Evolutionary conservation across 495 filamentous ascomycete species (phyloP), one percentile per base, ranked within the genome.

Genomic region (Penicillium malachiteum): DNA sequence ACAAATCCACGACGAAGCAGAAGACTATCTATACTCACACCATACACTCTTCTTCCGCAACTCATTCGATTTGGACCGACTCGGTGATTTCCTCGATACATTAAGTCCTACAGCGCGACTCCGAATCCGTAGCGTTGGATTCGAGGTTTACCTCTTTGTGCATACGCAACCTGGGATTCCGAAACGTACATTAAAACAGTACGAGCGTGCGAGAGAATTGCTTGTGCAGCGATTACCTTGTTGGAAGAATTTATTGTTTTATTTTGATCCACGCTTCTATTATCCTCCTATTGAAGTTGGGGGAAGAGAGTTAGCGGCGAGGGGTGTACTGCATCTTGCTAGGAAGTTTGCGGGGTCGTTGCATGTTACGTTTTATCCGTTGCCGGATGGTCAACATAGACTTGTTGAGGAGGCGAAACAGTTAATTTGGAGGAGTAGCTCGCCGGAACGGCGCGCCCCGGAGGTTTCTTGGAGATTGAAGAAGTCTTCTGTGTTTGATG

Each of bases 21-120:
- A 74, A 53, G 61, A 71, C 53, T 66, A 65, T 41, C 64, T 78
- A 18, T 78, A 75, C 54, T 69, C 67, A 13, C 54, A 55, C 2
- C 60, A 76, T 56, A 77, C 72, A 16, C 68, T 76, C 5, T 76
- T 76, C 60, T 74, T 76, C 63, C 71, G 63, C 26, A 71, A 76
- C 51, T 62, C 68, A 1, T 73, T 78, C 59, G 66, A 76, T 47
- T 63, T 73, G 13, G 65, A 71, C 59, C 70, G 61, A 0, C 49
- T 75, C 1, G 67, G 53, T 3, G 58, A 51, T 1, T 76, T 78
- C 56, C 68, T 78, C 17, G 65, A 72, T 34, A 75, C 70, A 3
- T 55, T 76, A 0, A 72, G 70, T 46, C 43, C 51, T 8, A 71
- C 70, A 5, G 68, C 72, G 0, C 66, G 69, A n/a, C 26, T 30